A percentile compares a stretch with the other conserved stretches of the same genome.
These are phyloP conservation scores for Flammula alnicola DNA, from an alignment of 1,284 basidiomycete species.

Conservation along the genomic window DNA sequence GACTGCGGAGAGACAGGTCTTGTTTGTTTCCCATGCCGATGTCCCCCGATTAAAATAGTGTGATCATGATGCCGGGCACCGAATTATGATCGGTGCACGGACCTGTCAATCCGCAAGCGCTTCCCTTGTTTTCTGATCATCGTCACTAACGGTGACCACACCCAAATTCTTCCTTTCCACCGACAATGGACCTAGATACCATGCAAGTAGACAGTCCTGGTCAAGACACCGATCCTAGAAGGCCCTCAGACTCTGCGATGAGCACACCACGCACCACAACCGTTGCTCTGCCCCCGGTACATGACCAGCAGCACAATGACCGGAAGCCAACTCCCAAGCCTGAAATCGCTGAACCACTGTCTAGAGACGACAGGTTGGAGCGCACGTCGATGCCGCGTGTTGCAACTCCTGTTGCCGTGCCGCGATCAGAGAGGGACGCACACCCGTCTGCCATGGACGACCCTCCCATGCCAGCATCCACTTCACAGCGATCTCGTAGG, in stretches of 20 bases:
- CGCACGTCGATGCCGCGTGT: conserved; percentile 11
- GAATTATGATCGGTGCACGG: conserved; percentile 28
- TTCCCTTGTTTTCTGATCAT: conserved; percentile 20
- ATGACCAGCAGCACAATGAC: conserved; percentile 6
- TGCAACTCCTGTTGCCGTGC: conserved; percentile 7
- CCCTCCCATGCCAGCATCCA: conserved; percentile 6
- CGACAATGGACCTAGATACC: conserved; percentile 14
- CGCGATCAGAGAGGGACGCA: conserved; percentile 12
- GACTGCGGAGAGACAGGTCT: too few relatives aligned
- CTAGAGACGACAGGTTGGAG: conserved; percentile 12
- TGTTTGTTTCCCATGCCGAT: too few relatives aligned
- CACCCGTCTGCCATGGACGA: too few relatives aligned
- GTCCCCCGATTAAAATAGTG: too few relatives aligned
- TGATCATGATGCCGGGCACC: too few relatives aligned
- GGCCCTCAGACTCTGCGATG: neutral
- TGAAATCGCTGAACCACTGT: conserved; percentile 11
- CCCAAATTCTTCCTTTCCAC: neutral
- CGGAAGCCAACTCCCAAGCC: conserved; percentile 17
- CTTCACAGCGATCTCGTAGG: conserved; percentile 25
- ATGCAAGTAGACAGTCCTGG: conserved; percentile 15
- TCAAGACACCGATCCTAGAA: neutral
- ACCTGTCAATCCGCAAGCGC: conserved; percentile 8
- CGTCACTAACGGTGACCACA: conserved; percentile 9
- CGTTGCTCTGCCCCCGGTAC: neutral
- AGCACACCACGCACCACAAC: neutral